Conservation (phyloP, 1,284 basidiomycete genomes). For the Rhodotorula mucilaginosa region DNA sequence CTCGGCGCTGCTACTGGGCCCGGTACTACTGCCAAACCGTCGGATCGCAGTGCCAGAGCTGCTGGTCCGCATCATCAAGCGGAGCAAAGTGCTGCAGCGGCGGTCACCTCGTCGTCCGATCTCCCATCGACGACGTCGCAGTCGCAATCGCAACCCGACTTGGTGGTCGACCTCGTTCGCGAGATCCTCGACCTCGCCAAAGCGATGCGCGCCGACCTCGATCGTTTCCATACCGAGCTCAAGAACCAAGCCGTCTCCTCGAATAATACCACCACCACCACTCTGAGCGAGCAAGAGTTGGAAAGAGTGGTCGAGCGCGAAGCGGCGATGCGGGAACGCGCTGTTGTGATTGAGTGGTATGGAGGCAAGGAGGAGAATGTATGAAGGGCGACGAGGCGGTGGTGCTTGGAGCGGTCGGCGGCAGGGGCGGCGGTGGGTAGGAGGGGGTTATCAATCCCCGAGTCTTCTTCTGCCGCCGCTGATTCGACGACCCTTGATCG, state of each 20-base stretch:
- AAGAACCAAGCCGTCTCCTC: constrained; percentile 53
- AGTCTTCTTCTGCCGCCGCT: no score
- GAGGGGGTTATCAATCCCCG: no score
- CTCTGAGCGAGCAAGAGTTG: constrained; percentile 57
- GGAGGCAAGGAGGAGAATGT: constrained; percentile 41
- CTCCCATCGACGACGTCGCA: no score
- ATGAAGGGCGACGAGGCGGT: constrained; percentile 43
- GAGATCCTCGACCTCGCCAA: constrained; percentile 58
- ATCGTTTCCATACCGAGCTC: constrained; percentile 51
- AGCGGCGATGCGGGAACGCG: constrained; percentile 58
- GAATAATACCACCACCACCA: constrained; percentile 51
- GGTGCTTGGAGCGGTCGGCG: neutral
- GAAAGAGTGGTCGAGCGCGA: constrained; percentile 55
- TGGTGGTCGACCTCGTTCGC: constrained; percentile 54
- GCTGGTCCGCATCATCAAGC: constrained; percentile 36
- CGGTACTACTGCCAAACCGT: constrained; percentile 2
- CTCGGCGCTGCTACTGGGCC: constrained; percentile 47
- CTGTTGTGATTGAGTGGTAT: constrained; percentile 43
- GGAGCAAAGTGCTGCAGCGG: no score
- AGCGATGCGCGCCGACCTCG: constrained; percentile 64
- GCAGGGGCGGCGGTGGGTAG: neutral
- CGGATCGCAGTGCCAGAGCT: neutral
- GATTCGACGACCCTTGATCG: no score
- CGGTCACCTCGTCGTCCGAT: no score
- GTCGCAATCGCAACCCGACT: no score